phyloP scores from a whole-genome alignment of 306 rosid genomes.

The Ormosia semicastrata region DNA sequence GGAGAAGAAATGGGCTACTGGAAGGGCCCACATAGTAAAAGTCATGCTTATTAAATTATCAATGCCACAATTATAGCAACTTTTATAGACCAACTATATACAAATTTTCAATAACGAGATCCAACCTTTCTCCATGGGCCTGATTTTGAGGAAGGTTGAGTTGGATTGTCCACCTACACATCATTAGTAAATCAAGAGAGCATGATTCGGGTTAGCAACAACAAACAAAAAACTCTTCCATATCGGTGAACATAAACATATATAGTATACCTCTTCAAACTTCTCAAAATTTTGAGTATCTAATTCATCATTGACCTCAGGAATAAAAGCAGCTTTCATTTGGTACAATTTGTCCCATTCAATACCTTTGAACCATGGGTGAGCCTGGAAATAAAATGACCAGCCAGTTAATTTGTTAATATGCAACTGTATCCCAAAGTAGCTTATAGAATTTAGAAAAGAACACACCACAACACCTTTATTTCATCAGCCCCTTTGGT shows the following conservation, averaged over 20 bases:
- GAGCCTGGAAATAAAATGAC: slow-evolving; percentile 65
- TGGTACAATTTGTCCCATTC: slow-evolving; percentile 94
- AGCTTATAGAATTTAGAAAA: slow-evolving; percentile 44
- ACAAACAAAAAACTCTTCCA: slow-evolving; percentile 12
- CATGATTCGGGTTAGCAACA: slow-evolving; percentile 29
- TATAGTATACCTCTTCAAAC: slow-evolving; percentile 82
- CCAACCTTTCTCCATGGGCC: slow-evolving; percentile 99
- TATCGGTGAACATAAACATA: slow-evolving; percentile 11
- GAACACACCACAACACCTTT: slow-evolving; percentile 88
- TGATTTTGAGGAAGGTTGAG: slow-evolving; percentile 73
- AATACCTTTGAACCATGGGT: slow-evolving; percentile 88
- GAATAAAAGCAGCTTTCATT: slow-evolving; percentile 96
- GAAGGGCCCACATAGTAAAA: slow-evolving; percentile 21
- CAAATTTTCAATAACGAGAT: slow-evolving; percentile 20
- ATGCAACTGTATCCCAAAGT: slow-evolving; percentile 20
- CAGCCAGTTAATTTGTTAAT: slow-evolving; percentile 35
- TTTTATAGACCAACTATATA: neutral
- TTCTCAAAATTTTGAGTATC: slow-evolving; percentile 99
- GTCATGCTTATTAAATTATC: neutral
- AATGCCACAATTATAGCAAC: neutral
- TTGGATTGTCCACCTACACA: slow-evolving; percentile 67
- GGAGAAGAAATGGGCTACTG: slow-evolving; percentile 5
- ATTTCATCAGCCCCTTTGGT: slow-evolving; percentile 97
- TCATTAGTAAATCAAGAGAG: slow-evolving; percentile 25
- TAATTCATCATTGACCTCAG: slow-evolving; percentile 94